Evolutionary conservation across 2,329 filamentous ascomycete species (phyloP), one percentile per base, ranked within the genome.

Genomic region (Thielaviopsis euricoi): DNA sequence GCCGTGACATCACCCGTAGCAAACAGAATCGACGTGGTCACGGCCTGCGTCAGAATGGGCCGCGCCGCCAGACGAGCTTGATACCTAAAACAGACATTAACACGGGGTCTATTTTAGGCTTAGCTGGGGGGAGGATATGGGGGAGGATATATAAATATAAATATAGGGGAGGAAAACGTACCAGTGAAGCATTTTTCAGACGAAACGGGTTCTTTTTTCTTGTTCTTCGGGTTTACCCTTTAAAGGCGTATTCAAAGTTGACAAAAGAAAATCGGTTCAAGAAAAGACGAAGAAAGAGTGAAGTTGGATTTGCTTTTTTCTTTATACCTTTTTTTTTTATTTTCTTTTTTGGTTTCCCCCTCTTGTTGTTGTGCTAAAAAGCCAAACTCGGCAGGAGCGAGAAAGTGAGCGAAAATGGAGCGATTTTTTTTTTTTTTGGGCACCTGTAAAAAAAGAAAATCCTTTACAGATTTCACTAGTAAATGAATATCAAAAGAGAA

Each of bases 21-120:
- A 69, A 97, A 98, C 62, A 98, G 83, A 60, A 97, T 79, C 53
- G 88, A 86, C 46, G 91, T 96, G 58, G 89, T 95, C 65, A 95
- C 74, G 68, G 85, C 87, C 76, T 95, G 89, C 12, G 91, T 97
- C 66, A 96, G 81, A 65, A 97, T 76, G 61, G 91, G 91, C 67
- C 87, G 81, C 66, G 82, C 80, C 65, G 86, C 84, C 68, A 96
- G 77, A 71, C 82, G 86, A 67, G 81, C 77, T 73, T 94, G 89
- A 75, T 97, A 97, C 89, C 90, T 87, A 65, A 37, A 56, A 51
- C 26, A 21, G 48, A 7, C 21, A 25, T 57, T 57, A 57, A 52
- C n/a, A 52, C 13, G 21, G 21, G 53, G 9, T 40, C n/a, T 12
- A 46, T 40, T 19, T 6, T 52, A 23, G 13, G 13, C 17, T 17